Conservation (phyloP, 2,329 filamentous ascomycete genomes). For the Fusarium sp. region DNA sequence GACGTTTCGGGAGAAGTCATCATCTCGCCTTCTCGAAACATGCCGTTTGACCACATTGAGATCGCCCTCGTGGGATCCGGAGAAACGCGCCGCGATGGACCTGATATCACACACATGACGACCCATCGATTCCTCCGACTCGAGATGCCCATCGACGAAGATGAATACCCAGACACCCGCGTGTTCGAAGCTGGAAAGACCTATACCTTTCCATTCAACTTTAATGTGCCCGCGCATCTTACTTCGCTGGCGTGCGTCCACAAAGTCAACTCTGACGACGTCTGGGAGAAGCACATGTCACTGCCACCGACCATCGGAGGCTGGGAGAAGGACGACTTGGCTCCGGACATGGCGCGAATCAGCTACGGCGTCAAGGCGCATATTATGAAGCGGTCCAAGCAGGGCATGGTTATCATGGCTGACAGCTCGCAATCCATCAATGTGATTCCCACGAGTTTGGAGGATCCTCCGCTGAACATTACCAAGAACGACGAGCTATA, state of each 20-base stretch:
- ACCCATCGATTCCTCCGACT: slow-evolving; percentile 43
- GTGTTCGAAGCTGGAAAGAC: slow-evolving; percentile 35
- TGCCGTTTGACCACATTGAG: slow-evolving; percentile 34
- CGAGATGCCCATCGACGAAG: slow-evolving; percentile 41
- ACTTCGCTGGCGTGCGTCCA: slow-evolving; percentile 39
- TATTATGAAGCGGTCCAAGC: slow-evolving; percentile 16
- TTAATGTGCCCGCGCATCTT: slow-evolving; percentile 44
- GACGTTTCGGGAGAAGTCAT: slow-evolving; percentile 41
- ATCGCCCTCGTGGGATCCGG: slow-evolving; percentile 38
- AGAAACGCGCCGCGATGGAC: slow-evolving; percentile 40
- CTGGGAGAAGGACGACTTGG: slow-evolving; percentile 45
- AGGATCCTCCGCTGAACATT: slow-evolving; percentile 42
- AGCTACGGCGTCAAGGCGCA: slow-evolving; percentile 37
- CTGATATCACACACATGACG: slow-evolving; percentile 38
- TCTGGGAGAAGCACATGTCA: slow-evolving; percentile 35
- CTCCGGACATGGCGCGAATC: slow-evolving; percentile 31
- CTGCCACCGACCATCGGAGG: slow-evolving; percentile 39
- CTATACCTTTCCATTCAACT: slow-evolving; percentile 43
- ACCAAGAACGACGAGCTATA: slow-evolving; percentile 40
- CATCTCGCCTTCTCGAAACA: slow-evolving; percentile 31
- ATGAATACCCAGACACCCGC: slow-evolving; percentile 27
- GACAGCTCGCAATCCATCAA: slow-evolving; percentile 38
- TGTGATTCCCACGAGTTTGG: slow-evolving; percentile 39
- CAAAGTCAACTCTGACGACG: slow-evolving; percentile 17
- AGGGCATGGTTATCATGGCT: slow-evolving; percentile 10